Base-by-base conservation (phyloP, 2,329 filamentous ascomycete species). In the Microsporum ferrugineum region DNA sequence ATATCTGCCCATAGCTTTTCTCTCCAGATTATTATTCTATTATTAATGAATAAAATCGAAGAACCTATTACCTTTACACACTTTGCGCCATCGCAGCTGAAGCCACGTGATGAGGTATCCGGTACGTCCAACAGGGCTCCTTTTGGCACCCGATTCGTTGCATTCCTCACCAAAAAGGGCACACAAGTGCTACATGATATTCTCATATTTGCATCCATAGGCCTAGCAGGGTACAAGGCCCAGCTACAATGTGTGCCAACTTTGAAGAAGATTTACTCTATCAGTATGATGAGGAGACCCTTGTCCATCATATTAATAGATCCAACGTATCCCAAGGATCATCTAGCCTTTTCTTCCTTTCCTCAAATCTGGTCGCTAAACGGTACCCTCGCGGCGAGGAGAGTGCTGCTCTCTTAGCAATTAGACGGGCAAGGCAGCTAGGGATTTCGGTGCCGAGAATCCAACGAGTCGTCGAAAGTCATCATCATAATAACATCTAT, bases 361-460 rank as follows among this genome's bases (percentile, higher is more conserved):
- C 61, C 43, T 23, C 56, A 33, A 58, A 56, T 34, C 61, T 63
- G 29, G 47, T 61, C 51, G 56, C 61, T 31, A 60, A 63, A 58
- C 34, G 34, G 31, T 61, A 53, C 34, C 29, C 41, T 27, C 43
- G 38, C 33, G 49, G 61, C 7, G 61, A 65, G 60, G 53, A 66
- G 5, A 57, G 65, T 43, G 65, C 66, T 58, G 59, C 59, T 29
- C 17, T 66, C 36, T 47, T 63, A 17, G 65, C 67, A 39, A 64
- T 62, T 14, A 60, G 61, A 29, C 36, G 65, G 12, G 67, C 66
- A 57, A 59, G 62, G 51, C 62, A 63, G 27, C 64, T 68, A 34
- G 62, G 66, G 12, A 66, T 68, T 38, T 61, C 55, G 38, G 23
- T 58, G 43, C 66, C 67, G 61, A 27, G 33, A 14, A 36, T 66